Base-by-base conservation (phyloP, 768 basidiomycete species). In the Tephrocybe sp. region DNA sequence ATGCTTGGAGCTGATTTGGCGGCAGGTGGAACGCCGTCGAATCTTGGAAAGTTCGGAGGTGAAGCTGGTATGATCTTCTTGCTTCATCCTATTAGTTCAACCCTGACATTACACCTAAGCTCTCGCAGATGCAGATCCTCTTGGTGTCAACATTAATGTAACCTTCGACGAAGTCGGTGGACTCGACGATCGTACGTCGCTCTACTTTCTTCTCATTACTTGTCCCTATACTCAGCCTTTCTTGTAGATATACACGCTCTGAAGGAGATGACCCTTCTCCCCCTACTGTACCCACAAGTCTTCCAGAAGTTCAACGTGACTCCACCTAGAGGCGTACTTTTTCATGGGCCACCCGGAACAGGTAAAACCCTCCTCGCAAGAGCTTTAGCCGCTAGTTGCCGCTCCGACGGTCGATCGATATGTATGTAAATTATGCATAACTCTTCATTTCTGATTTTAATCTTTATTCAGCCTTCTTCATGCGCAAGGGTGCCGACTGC, bases 261-360 rank as follows among this genome's bases (percentile, higher is more conserved):
- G 53, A 98, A 98, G 71, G 97, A 99, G 66, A 98, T 99, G 97
- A 98, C 98, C 0, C 77, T 98, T 8, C 79, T 99, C 0, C 97
- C 97, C 1, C 74, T 99, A 0, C 73, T 98, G 20, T 98, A 99
- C 65, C 97, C 97, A 0, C 97, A 99, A 68, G 85, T 99, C 12
- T 98, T 98, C 65, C 92, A 95, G 58, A 84, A 85, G 42, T 96
- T 98, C 68, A 86, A 84, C 45, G 84, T 99, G 33, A 98, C 93
- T 0, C 97, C 97, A 36, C 97, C 97, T 2, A 80, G 97, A 26
- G 97, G 97, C 44, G 97, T 99, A 0, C 73, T 99, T 18, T 97
- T 99, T 70, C 96, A 98, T 64, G 97, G 97, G 14, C 97, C 97
- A 9, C 97, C 97, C 0, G 97, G 97, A n/a, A 99, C 97, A 0